These are phyloP conservation scores for Candida yuanshanica DNA, from an alignment of 805 yeast genomes.

Conservation along the genomic window DNA sequence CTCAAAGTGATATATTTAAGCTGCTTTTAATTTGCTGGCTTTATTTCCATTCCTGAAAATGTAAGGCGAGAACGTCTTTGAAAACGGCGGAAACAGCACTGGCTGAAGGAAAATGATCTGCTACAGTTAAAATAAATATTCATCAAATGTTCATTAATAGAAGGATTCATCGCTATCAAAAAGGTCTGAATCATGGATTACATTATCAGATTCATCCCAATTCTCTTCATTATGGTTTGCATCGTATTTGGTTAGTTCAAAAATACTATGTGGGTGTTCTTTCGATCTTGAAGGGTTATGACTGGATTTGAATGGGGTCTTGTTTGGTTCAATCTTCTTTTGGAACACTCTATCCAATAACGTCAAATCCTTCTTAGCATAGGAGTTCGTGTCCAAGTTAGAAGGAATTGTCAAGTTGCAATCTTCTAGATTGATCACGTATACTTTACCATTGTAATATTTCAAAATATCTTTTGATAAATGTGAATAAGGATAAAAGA, in stretches of 20 bases:
- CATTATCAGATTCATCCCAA: background rate
- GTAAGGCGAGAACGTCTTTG: too few relatives aligned
- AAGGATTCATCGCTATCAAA: background rate
- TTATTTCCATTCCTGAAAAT: too few relatives aligned
- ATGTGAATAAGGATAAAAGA: slow-evolving; percentile 15
- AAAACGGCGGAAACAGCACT: background rate
- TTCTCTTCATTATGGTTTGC: background rate
- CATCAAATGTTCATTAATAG: background rate
- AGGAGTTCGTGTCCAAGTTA: background rate
- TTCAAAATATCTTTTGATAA: slow-evolving; percentile 16
- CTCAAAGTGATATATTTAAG: too few relatives aligned
- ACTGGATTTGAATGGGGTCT: background rate
- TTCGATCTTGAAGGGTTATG: background rate
- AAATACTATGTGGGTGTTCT: background rate
- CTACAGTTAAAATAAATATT: background rate
- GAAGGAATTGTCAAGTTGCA: slow-evolving; percentile 3
- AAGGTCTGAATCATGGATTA: background rate
- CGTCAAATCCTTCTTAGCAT: slow-evolving; percentile 12
- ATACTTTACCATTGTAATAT: slow-evolving; percentile 13
- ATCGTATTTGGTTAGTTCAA: background rate
- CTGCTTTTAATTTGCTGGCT: too few relatives aligned
- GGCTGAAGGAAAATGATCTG: background rate
- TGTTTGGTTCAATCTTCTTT: background rate
- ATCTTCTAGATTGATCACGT: slow-evolving; percentile 21
- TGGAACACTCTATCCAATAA: slow-evolving; percentile 13